Conservation (phyloP, 116 monocot species). For the Trichopus zeylanicus region DNA sequence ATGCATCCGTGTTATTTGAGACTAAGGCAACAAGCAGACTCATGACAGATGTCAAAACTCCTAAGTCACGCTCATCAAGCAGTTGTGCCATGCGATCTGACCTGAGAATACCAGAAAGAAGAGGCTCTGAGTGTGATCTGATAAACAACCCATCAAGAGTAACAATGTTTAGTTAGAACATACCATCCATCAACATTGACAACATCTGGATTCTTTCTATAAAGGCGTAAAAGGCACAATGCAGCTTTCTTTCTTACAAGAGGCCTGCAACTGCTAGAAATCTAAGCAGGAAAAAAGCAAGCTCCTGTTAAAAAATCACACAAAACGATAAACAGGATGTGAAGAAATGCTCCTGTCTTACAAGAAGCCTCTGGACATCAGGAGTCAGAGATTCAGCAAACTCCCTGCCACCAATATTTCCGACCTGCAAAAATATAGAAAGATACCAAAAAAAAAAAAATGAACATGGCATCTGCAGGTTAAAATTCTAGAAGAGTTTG, state of each 20-base stretch:
- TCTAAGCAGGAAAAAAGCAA: conserved; percentile 29
- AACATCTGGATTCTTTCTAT: conserved; percentile 94
- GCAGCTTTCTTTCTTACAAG: conserved; percentile 98
- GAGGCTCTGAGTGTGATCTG: background rate
- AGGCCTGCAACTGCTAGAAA: conserved; percentile 92
- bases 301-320: background rate
- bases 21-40: conserved; percentile 96
- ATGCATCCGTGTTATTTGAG: conserved; percentile 75
- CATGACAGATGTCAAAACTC: conserved; percentile 94
- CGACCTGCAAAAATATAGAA: conserved; percentile 48
- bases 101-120: conserved; percentile 34
- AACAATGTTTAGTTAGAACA: conserved; percentile 9
- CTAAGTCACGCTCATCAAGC: conserved; percentile 95
- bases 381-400: conserved; percentile 96
- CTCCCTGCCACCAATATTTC: conserved; percentile 95
- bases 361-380: conserved; percentile 95
- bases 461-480: background rate
- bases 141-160: background rate
- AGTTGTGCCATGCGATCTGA: conserved; percentile 96
- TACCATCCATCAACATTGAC: conserved; percentile 99
- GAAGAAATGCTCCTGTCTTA: conserved; percentile 26
- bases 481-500: background rate
- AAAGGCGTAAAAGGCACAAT: conserved; percentile 86
- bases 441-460: background rate
- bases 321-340: background rate